Evolutionary conservation across 179 eudicot species (phyloP).

Genomic region (Dionaea muscipula): DNA sequence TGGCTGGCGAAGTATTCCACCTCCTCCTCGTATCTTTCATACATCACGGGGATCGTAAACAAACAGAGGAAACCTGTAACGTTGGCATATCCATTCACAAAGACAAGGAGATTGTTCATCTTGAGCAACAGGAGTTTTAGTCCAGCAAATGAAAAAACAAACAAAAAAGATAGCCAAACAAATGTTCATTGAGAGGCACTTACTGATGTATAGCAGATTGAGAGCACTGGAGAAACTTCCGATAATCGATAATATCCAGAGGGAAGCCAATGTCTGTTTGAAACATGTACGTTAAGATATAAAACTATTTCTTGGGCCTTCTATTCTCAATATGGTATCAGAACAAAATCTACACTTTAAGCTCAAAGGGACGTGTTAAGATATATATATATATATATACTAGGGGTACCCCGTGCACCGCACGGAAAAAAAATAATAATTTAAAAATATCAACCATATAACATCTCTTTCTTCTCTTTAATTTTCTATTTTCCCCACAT

Average conservation of each 20-base stretch:
- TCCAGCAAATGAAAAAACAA: background rate
- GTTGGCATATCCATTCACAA: no score
- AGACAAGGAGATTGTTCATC: no score
- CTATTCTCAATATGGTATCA: background rate
- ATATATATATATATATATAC: no score
- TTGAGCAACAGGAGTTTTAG: no score
- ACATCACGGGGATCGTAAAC: constrained; percentile 40
- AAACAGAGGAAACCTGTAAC: constrained; percentile 39
- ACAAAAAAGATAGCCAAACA: no score
- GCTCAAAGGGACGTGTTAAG: no score
- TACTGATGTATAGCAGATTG: constrained; percentile 46
- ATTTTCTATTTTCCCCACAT: no score
- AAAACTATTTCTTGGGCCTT: no score
- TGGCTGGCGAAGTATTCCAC: constrained; percentile 41
- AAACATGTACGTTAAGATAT: background rate
- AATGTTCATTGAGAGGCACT: background rate
- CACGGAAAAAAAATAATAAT: no score
- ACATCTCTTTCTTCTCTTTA: no score
- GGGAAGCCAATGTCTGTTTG: constrained; percentile 28
- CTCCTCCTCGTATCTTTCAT: constrained; percentile 50
- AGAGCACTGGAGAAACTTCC: constrained; percentile 53
- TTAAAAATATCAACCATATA: no score
- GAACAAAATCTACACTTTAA: background rate
- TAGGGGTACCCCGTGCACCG: no score
- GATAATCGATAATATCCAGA: constrained; percentile 45